Base-by-base conservation (phyloP, 805 yeast species). In the Lipomyces orientalis region DNA sequence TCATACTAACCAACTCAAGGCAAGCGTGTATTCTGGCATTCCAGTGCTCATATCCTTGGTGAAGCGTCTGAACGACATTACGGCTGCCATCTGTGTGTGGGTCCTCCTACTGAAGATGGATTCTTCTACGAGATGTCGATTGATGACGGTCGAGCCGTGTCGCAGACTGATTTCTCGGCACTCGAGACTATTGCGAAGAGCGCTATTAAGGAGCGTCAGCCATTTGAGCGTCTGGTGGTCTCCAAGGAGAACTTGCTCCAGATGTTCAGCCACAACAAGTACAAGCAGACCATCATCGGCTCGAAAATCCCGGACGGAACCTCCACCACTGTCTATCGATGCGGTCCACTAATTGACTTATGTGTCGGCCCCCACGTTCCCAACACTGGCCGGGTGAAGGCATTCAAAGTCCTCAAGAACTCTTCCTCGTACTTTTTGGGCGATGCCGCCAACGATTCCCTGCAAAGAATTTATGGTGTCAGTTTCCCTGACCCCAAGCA, bases 361-460 rank as follows among this genome's bases (percentile, higher is more conserved):
- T 95, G 99, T 86, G 86, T 91, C 69, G 99, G 99, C 75, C 99
- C 99, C 60, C 99, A 95, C 79, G 89, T 95, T 71, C 97, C 98
- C 70, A 96, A 94, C 82, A 93, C 99, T 57, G 98, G 98, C 72
- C 89, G 91, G 79, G 91, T 95, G 76, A 95, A 95, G 86, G 90
- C 97, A 64, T 87, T 93, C 83, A 94, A 94, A 81, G 87, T 95
- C 61, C 85, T 95, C 81, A 95, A 95, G 83, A 94, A 93, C 85
- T 94, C 98, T 19, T 89, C 98, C 1, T 93, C 97, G 64, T 95
- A 95, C 82, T 95, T 95, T 85, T 82, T 92, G 76, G 99, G 98
- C 81, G 98, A 94, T 74, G 81, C 97, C 60, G 84, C 84, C 74
- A 94, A 95, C 79, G 99, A 95, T 79, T 93, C 98, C 25, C 85